These are phyloP conservation scores for Wickerhamomyces bisporus DNA, from an alignment of 805 yeast species.

Conservation along the genomic window DNA sequence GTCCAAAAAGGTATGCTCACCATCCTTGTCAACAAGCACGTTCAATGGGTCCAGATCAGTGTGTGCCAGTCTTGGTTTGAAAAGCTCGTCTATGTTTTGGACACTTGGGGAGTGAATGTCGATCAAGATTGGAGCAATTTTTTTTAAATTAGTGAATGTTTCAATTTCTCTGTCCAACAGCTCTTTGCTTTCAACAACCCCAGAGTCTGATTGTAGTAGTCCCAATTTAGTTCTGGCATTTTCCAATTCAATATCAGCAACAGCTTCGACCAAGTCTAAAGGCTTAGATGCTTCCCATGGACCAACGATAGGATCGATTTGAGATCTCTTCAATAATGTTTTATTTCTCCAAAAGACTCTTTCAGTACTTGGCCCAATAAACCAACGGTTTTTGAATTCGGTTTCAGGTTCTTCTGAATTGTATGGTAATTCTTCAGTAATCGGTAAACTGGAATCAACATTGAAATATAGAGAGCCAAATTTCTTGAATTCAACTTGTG, in stretches of 20 bases:
- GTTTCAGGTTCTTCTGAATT: conserved; percentile 51
- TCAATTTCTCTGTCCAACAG: conserved; percentile 43
- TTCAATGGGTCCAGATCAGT: conserved; percentile 94
- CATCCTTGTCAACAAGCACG: conserved; percentile 46
- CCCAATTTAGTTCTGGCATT: conserved; percentile 48
- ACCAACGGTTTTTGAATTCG: conserved; percentile 62
- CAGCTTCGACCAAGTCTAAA: conserved; percentile 53
- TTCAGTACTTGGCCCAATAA: conserved; percentile 87
- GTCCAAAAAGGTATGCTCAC: conserved; percentile 57
- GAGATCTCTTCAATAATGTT: conserved; percentile 43
- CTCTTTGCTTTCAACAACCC: conserved; percentile 38
- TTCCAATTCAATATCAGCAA: conserved; percentile 65
- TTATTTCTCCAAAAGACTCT: conserved; percentile 71
- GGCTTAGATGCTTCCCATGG: conserved; percentile 70
- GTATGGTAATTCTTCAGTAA: conserved; percentile 33
- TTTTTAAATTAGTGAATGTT: conserved; percentile 58
- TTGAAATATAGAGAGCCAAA: conserved; percentile 82
- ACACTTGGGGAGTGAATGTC: conserved; percentile 43
- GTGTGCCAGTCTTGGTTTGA: conserved; percentile 66
- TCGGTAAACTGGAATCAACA: conserved; percentile 48
- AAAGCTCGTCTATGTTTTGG: conserved; percentile 56
- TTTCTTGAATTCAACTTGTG: conserved; percentile 56
- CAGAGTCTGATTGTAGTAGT: conserved; percentile 46
- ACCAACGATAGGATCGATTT: conserved; percentile 53
- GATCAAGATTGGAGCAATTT: conserved; percentile 55